Evolutionary conservation across 129 eudicot species (phyloP), one percentile per base, ranked within the genome.

Genomic region (Tagetes patula): DNA sequence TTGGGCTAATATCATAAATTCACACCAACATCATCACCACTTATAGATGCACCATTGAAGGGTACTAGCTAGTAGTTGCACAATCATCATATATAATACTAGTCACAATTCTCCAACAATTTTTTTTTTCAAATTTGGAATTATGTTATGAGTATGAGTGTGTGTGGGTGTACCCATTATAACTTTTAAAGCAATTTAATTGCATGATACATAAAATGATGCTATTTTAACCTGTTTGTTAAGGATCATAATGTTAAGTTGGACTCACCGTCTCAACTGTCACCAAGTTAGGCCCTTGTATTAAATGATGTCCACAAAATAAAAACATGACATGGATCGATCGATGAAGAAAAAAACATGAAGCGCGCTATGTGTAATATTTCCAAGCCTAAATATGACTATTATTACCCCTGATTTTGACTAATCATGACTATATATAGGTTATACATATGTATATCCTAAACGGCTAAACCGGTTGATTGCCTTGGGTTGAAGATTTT

Each of bases 11-110:
- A 59, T 59, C 54, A 65, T 52, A 69, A 52, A 75, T 65, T 65
- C 33, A 65, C 64, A 49, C 53, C 64, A 61, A 36, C 69, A 73
- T 73, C 48, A 61, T 63, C 80, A 76, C 75, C 58, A 68, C 75
- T 76, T 68, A 76, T 48, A 56, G 70, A 58, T 27, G 52, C 69
- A 76, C 75, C 65, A 58, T 43, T 59, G 59, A 46, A 69, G 75
- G 45, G 47, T 47, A 34, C 70, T 60, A 63, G 31, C 70, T 60
- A 63, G 31, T 13, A 30, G 67, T 58, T 65, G n/a, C 55, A 76
- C 39, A 45, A 68, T 76, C 80, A 76, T 68, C 74, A 76, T 67
- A 56, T 76, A 68, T 27, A 36, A 56, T 30, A 55, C 62, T 55
- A 55, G 62, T 55, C 63, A 31, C 63, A 56, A 56, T 56, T 31